Percentiles rank a stretch among this genome's conserved stretches.
Conservation (phyloP, 768 basidiomycete genomes). For the Piloderma croceum region DNA sequence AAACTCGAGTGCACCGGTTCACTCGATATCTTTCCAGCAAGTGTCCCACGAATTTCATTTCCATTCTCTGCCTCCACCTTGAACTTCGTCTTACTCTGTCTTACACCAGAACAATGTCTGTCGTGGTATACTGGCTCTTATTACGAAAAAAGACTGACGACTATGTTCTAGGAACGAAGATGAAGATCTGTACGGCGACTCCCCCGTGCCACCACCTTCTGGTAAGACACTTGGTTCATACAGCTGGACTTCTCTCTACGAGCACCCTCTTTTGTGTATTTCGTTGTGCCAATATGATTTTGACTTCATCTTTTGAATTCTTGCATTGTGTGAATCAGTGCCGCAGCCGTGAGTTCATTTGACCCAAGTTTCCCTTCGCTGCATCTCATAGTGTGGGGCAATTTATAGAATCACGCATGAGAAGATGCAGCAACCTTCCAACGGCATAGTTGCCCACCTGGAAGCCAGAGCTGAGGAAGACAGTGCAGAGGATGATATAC, state of each 20-base stretch:
- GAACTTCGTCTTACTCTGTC: no score
- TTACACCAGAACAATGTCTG: no score
- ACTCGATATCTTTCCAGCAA: no score
- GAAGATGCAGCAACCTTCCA: conserved; percentile 33
- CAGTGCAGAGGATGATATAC: conserved; percentile 27
- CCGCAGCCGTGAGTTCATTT: conserved; percentile 55
- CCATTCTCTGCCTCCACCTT: no score
- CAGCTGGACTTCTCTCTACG: conserved; percentile 26
- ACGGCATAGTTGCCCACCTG: conserved; percentile 45
- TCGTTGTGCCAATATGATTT: conserved; percentile 30
- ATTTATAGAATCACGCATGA: conserved; percentile 36
- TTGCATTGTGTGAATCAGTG: conserved; percentile 43
- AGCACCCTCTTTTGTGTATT: conserved; percentile 26
- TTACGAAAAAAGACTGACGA: no score
- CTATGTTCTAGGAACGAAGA: no score
- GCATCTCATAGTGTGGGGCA: conserved; percentile 7
- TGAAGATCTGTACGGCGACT: conserved; percentile 69
- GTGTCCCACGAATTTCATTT: no score
- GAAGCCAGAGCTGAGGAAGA: conserved; percentile 40
- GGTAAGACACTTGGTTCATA: no score
- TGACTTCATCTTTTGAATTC: conserved; percentile 33
- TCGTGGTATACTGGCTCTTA: no score
- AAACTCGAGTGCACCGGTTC: no score
- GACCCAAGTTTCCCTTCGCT: conserved; percentile 13
- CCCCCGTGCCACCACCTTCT: conserved; percentile 30